These are phyloP conservation scores for Chiua virens DNA, from an alignment of 768 basidiomycete species.

Conservation along the genomic window DNA sequence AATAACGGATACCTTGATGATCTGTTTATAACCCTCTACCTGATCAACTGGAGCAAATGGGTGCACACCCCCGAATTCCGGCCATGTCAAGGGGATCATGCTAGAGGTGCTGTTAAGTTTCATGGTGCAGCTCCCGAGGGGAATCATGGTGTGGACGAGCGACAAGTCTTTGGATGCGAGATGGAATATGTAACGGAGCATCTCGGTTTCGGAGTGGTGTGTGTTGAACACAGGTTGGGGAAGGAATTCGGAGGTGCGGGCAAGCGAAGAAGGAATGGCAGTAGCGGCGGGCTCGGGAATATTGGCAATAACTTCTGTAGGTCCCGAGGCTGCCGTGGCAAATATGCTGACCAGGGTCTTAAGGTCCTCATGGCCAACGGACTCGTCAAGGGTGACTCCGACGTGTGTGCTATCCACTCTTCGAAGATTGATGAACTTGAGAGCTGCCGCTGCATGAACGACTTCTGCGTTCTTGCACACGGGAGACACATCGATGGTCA, in stretches of 20 bases:
- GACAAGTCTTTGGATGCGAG: constrained; percentile 94
- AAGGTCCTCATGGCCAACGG: constrained; percentile 73
- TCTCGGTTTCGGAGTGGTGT: constrained; percentile 97
- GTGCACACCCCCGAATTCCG: constrained; percentile 87
- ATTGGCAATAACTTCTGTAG: constrained; percentile 45
- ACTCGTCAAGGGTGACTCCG: constrained; percentile 93
- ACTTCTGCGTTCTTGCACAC: constrained; percentile 53
- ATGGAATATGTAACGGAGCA: constrained; percentile 95
- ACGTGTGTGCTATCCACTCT: constrained; percentile 70
- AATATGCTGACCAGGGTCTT: constrained; percentile 81
- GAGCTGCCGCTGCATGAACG: constrained; percentile 67
- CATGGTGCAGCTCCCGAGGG: constrained; percentile 95
- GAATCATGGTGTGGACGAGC: constrained; percentile 95
- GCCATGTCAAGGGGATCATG: constrained; percentile 96
- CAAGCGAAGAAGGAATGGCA: constrained; percentile 54
- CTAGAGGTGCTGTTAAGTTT: constrained; percentile 98
- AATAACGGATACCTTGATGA: constrained; percentile 62
- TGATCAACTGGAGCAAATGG: constrained; percentile 92
- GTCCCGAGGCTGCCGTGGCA: constrained; percentile 56
- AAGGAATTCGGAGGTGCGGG: constrained; percentile 69
- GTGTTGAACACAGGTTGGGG: constrained; percentile 92
- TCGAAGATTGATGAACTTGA: constrained; percentile 81
- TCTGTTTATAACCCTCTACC: constrained; percentile 78
- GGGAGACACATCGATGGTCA: constrained; percentile 72
- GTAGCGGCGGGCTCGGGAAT: constrained; percentile 42